Percentiles rank a stretch among this genome's conserved stretches.
These are phyloP conservation scores for Exophiala mesophila DNA, from an alignment of 2,329 filamentous ascomycete genomes.

Conservation along the genomic window DNA sequence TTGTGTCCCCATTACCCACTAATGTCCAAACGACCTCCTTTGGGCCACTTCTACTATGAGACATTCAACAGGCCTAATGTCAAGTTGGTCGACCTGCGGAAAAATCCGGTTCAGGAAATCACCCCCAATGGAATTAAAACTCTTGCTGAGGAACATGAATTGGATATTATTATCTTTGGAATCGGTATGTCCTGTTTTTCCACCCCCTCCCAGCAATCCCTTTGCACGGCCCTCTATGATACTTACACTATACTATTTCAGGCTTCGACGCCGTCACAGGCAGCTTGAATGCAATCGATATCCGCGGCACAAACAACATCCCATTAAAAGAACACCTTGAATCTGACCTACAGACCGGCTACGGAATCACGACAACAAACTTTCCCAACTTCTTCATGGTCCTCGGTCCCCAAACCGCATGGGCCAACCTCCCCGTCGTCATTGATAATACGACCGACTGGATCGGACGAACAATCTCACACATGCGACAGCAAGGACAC, in stretches of 20 bases:
- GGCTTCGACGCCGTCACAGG: constrained; percentile 41
- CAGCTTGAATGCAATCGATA: constrained; percentile 36
- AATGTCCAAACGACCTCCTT: constrained; percentile 22
- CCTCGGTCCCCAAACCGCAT: constrained; percentile 1
- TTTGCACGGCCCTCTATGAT: too few species aligned
- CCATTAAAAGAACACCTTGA: constrained; percentile 32
- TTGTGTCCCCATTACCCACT: constrained; percentile 43
- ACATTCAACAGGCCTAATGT: constrained; percentile 41
- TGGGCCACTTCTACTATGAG: constrained; percentile 26
- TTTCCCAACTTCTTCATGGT: constrained; percentile 41
- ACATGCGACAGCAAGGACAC: constrained; percentile 29
- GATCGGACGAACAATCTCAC: constrained; percentile 5
- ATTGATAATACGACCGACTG: constrained; percentile 1
- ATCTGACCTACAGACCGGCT: constrained; percentile 32
- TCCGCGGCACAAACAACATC: constrained; percentile 35
- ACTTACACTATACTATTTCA: constrained; percentile 11
- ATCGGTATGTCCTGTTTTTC: constrained; percentile 29
- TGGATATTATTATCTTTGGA: constrained; percentile 39
- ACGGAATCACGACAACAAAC: constrained; percentile 36
- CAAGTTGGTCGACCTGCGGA: constrained; percentile 42
- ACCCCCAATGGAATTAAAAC: constrained; percentile 38
- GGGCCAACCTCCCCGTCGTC: constrained; percentile 1
- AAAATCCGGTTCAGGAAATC: constrained; percentile 40
- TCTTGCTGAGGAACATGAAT: constrained; percentile 34
- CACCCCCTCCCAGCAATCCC: too few species aligned